These are phyloP conservation scores for Malbranchea zuffiana DNA, from an alignment of 2,329 filamentous ascomycete genomes.

Conservation along the genomic window DNA sequence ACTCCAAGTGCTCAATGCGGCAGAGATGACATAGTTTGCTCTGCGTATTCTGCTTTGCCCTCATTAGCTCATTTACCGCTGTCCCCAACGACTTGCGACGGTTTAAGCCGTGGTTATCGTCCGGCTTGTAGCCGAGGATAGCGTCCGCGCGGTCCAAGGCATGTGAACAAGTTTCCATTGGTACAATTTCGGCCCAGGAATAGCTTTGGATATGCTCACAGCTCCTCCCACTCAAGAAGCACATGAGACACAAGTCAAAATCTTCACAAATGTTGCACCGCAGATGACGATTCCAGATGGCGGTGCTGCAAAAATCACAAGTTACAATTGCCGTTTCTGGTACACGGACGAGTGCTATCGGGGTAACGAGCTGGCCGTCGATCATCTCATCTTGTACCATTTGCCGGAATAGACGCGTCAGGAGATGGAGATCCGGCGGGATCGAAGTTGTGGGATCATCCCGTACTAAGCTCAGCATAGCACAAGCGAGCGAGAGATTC, in stretches of 20 bases:
- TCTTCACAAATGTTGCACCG: conserved; percentile 28
- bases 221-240: conserved; percentile 27
- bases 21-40: conserved; percentile 27
- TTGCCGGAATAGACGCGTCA: conserved; percentile 22
- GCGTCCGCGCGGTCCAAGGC: conserved; percentile 20
- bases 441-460: conserved; percentile 14
- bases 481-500: conserved; percentile 22
- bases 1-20: conserved; percentile 26
- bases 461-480: conserved; percentile 24
- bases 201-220: conserved; percentile 27
- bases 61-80: conserved; percentile 23
- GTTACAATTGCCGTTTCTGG: conserved; percentile 25
- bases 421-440: conserved; percentile 21
- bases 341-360: conserved; percentile 22
- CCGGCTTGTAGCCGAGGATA: conserved; percentile 14
- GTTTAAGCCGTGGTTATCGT: conserved; percentile 6
- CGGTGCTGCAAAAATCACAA: conserved; percentile 29
- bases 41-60: conserved; percentile 17
- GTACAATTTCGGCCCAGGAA: conserved; percentile 26
- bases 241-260: conserved; percentile 28
- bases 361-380: conserved; percentile 16
- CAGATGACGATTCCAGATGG: conserved; percentile 31
- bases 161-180: conserved; percentile 20
- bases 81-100: conserved; percentile 20
- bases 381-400: conserved; percentile 26